These are phyloP conservation scores for Flaveria bidentis DNA, from an alignment of 129 eudicot species.

Conservation along the genomic window DNA sequence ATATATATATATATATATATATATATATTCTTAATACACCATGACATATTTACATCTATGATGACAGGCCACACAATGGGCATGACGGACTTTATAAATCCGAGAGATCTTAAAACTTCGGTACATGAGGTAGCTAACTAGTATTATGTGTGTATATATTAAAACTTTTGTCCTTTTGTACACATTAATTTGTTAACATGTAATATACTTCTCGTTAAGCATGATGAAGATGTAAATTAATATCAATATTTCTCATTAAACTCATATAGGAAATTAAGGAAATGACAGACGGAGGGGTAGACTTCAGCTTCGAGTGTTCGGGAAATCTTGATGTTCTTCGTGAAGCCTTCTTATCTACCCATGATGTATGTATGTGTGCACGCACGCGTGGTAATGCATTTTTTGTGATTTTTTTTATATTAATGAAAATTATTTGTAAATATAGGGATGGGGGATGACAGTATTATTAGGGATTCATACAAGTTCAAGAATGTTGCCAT, in stretches of 20 bases:
- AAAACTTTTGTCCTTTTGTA: no score
- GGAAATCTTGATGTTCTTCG: slow-evolving; percentile 74
- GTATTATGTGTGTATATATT: not conserved
- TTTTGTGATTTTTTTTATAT: not conserved
- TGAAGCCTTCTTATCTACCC: slow-evolving; percentile 68
- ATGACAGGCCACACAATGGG: slow-evolving; percentile 55
- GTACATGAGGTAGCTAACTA: slow-evolving; percentile 53
- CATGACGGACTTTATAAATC: slow-evolving; percentile 62
- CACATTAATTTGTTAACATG: no score
- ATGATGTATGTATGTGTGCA: slow-evolving; percentile 45
- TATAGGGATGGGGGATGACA: slow-evolving; percentile 72
- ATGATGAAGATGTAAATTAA: not conserved
- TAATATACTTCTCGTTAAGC: no score
- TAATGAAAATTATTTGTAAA: not conserved
- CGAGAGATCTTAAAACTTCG: slow-evolving; percentile 41
- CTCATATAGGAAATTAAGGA: slow-evolving; percentile 52
- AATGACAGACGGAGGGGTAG: slow-evolving; percentile 58
- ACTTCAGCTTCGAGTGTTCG: slow-evolving; percentile 69
- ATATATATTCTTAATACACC: not conserved
- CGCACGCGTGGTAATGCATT: not conserved
- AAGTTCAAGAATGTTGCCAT: slow-evolving; percentile 60
- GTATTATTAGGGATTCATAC: slow-evolving; percentile 56
- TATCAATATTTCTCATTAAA: not conserved
- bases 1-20: not conserved
- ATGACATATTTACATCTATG: not conserved